Base-by-base conservation (phyloP, 2,329 filamentous ascomycete species). In the Xylariales sp. region DNA sequence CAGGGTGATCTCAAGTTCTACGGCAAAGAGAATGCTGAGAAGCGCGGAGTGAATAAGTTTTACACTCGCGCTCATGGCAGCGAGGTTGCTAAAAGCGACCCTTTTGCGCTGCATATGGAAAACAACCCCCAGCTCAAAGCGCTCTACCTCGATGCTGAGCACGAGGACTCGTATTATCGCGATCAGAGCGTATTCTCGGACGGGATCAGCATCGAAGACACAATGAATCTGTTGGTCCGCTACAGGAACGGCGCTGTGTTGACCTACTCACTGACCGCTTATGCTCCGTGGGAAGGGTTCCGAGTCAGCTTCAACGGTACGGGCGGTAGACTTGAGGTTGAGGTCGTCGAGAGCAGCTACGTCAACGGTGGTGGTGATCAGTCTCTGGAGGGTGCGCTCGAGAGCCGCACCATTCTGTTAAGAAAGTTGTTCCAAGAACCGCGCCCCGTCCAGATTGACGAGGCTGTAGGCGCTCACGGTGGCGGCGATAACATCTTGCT, bases 121-220 rank as follows among this genome's bases (percentile, higher is more conserved):
- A 52, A 67, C 3, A 70, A 75, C 40, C 57, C 64, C 12, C 69
- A 76, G 44, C 57, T 82, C 16, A 78, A 74, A 58, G 67, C 65
- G 4, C 66, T 81, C 65, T 81, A 81, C 42, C 66, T 78, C 0
- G 76, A 80, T 24, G 77, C 78, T 0, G 78, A 82, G 62, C 70
- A 81, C 40, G 78, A 82, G 49, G 78, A 82, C 45, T 66, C 66
- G 13, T 82, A 82, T 47, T 68, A 74, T 42, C 70, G 78, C 1
- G 78, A 82, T 48, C 77, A 80, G 55, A 78, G 70, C 46, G 76
- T 80, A 1, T 81, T 82, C 38, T 66, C 73, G 0, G 78, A 82
- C 42, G 78, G 78, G 2, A 79, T 82, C 39, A 79, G 66, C 46
- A 81, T 81, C 41, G 77, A 82, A 52, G 78, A 82, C 48, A 81